phyloP scores from a whole-genome alignment of 1,284 basidiomycete genomes.

The Ustilago shanxiensis region DNA sequence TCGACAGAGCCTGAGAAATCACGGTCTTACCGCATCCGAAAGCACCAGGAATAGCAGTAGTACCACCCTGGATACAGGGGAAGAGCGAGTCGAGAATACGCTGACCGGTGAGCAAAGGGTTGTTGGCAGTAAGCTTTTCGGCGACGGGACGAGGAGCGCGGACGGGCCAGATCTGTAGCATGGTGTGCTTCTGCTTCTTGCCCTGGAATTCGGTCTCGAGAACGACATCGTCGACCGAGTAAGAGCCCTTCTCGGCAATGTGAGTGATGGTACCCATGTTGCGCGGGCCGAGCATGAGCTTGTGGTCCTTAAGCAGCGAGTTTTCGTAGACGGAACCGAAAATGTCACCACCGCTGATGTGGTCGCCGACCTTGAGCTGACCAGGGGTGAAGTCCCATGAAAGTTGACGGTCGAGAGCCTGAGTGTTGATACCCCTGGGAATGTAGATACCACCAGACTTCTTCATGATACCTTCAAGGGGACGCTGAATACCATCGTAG shows the following conservation, averaged over 20 bases:
- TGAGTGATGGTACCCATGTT: slow-evolving; percentile 94
- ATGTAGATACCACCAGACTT: slow-evolving; percentile 98
- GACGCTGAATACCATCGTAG: slow-evolving; percentile 76
- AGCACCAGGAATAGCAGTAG: slow-evolving; percentile 98
- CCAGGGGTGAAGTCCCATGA: slow-evolving; percentile 97
- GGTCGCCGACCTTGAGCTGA: slow-evolving; percentile 82
- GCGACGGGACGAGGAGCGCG: slow-evolving; percentile 94
- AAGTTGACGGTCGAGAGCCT: slow-evolving; percentile 87
- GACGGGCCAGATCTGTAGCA: slow-evolving; percentile 99
- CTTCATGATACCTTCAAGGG: slow-evolving; percentile 88
- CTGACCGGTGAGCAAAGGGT: slow-evolving; percentile 94
- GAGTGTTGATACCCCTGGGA: slow-evolving; percentile 90
- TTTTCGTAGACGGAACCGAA: slow-evolving; percentile 97
- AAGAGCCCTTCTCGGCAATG: slow-evolving; percentile 94
- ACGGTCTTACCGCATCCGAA: slow-evolving; percentile 83
- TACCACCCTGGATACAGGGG: slow-evolving; percentile 99
- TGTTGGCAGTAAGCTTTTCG: slow-evolving; percentile 93
- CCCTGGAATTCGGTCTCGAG: slow-evolving; percentile 98
- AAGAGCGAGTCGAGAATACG: slow-evolving; percentile 97
- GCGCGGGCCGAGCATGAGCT: slow-evolving; percentile 93
- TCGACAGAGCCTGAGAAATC: slow-evolving; percentile 82
- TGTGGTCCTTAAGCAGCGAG: slow-evolving; percentile 94
- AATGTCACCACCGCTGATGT: slow-evolving; percentile 95
- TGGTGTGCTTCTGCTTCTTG: slow-evolving; percentile 89
- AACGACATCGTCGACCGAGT: slow-evolving; percentile 91